Evolutionary conservation across 2,329 filamentous ascomycete species (phyloP), one percentile per base, ranked within the genome.

Genomic region (Arthrobotrys iridis): DNA sequence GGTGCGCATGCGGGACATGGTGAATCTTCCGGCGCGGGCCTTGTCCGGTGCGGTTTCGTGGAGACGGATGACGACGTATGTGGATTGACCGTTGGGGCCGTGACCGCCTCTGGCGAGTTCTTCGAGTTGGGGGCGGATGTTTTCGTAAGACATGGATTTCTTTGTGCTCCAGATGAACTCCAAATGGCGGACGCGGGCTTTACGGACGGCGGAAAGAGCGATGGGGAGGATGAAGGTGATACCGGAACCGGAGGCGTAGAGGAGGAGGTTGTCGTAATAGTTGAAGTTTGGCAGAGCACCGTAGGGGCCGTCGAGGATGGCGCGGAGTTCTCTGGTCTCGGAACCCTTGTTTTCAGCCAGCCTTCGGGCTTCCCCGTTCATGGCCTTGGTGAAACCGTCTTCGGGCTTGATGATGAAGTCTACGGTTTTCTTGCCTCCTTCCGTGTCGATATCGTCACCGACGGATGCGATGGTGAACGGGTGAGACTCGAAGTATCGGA

Each of bases 131-230:
- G 72, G 72, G 6, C 72, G 65, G 58, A 76, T 76, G 65, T 76
- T 76, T 18, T 76, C 72, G 64, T 76, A 76, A 0, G 72, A 76
- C 72, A 76, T 76, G 28, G 65, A 35, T 24, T 71, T 76, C 52
- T 76, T 76, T 11, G 72, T 76, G 1, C 58, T 71, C 72, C 72
- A 76, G 43, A 76, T 76, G 66, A 76, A 76, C 57, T 76, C 72
- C 10, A 76, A 24, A 20, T 76, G 72, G 13, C 72, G 24, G 1
- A 76, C 72, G 28, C 66, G 43, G 5, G 72, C 72, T 37, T 76
- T 76, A 22, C 72, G 64, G 33, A 76, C 72, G 13, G 60, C 59
- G 22, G 72, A 76, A 3, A 76, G 50, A 7, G 72, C 72, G 58
- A 76, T 71, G 22, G 72, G 72, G 11, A 76, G 72, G 24, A 46